Base-by-base conservation (phyloP, 345 rosid species). In the Corymbia maculata region DNA sequence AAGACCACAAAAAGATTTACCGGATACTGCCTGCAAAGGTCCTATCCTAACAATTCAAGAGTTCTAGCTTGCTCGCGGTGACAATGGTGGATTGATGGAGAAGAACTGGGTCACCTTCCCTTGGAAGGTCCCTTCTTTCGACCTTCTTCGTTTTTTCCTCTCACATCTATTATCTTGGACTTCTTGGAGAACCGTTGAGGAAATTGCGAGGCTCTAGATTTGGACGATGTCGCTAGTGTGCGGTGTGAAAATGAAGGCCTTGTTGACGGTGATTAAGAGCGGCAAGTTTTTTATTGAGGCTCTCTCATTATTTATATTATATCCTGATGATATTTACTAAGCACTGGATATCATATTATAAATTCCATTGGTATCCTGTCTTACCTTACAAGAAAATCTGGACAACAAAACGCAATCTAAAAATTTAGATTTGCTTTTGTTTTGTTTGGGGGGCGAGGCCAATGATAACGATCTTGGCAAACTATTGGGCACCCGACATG, bases 341-440 rank as follows among this genome's bases (percentile, higher is more conserved):
- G 17, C 19, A 16, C 8, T 2, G 22, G 3, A 16, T 45, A 68
- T 59, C 68, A 70, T 36, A 70, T 70, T 70, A 32, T 17, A 70
- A 9, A 1, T 70, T 13, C 2, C 0, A 17, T 70, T 2, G 9
- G 1, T 70, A 70, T 32, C 11, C 2, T 30, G 0, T 68, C 0
- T 0, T 7, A 14, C 4, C 6, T 66, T 66, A 66, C 0, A 66
- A 66, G 1, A 7, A 66, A n/a, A 66, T 66, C 4, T 3, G 1
- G 0, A 66, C 0, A 8, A 13, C 10, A 5, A n/a, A 66, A 66
- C 6, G 21, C 44, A 30, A 4, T 2, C 9, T 14, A 55, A 21
- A 55, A 21, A 1, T 22, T 55, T 22, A 55, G 61, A 22, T 9
- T 9, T 55, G 28, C 0, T 53, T 36, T 36, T 36, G 42, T 36